Conservation (phyloP, 2,329 filamentous ascomycete species). For the Cercospora zeae-maydis region DNA sequence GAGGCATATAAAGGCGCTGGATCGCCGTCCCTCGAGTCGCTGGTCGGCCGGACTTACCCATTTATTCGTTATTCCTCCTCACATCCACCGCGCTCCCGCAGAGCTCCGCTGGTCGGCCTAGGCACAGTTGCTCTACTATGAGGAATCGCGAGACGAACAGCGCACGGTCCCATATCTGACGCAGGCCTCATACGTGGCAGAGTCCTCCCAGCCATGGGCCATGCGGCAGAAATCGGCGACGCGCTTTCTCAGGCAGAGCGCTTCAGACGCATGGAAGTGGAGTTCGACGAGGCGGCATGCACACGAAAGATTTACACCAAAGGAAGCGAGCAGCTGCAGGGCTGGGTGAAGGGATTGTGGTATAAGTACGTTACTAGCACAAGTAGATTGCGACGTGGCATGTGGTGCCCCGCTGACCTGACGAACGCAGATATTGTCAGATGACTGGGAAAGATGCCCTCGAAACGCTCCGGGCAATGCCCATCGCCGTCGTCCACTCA, state of each 20-base stretch:
- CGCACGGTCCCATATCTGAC: background rate
- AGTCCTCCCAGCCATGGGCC: background rate
- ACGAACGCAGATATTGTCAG: background rate
- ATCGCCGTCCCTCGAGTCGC: background rate
- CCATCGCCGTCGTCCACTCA: background rate
- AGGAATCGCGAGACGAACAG: background rate
- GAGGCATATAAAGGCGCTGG: background rate
- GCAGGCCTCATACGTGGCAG: background rate
- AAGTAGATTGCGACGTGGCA: background rate
- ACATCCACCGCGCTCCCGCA: background rate
- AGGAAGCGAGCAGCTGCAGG: background rate
- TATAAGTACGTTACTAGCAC: background rate
- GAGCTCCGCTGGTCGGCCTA: background rate
- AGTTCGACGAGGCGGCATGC: background rate
- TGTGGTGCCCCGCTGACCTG: background rate
- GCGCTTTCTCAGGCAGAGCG: background rate
- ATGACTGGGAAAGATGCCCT: background rate
- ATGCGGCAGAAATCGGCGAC: background rate
- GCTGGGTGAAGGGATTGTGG: background rate
- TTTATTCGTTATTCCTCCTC: constrained; percentile 5
- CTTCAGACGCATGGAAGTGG: background rate
- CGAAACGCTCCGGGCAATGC: background rate
- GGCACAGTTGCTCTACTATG: background rate
- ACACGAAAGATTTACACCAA: background rate
- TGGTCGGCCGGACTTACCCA: background rate